Percentiles rank a stretch among this genome's conserved stretches.
Evolutionary conservation across 1,284 basidiomycete genomes (phyloP).

Genomic region (Puccinia triticina): DNA sequence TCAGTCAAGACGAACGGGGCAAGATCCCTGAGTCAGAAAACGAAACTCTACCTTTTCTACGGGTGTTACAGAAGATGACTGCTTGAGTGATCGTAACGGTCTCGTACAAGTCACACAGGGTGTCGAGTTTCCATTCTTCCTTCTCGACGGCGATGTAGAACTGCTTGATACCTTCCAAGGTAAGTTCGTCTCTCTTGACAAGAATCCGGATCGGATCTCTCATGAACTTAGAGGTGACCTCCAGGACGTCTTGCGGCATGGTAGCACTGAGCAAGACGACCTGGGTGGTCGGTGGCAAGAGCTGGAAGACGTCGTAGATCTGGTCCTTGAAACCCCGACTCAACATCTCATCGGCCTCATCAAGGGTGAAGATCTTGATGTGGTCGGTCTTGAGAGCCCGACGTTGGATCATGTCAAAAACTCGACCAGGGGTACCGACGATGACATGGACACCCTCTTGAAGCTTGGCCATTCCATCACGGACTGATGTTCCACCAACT

Average conservation of each 20-base stretch:
- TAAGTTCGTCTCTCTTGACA: conserved; percentile 99
- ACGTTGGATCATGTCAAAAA: conserved; percentile 99
- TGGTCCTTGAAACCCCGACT: conserved; percentile 99
- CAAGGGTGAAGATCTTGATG: conserved; percentile 99
- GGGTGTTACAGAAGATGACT: conserved; percentile 99
- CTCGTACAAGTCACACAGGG: conserved; percentile 92
- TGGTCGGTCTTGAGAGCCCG: conserved; percentile 90
- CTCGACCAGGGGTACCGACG: conserved; percentile 94
- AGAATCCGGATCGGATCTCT: conserved; percentile 97
- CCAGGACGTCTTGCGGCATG: conserved; percentile 93
- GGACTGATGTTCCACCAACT: conserved; percentile 95
- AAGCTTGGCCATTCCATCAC: conserved; percentile 97
- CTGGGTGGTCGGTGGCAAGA: conserved; percentile 96
- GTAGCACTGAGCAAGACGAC: conserved; percentile 96
- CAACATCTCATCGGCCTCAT: conserved; percentile 95
- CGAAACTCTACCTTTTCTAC: conserved; percentile 74
- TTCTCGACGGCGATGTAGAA: conserved; percentile 99
- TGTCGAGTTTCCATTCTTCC: conserved; percentile 99
- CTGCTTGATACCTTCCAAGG: conserved; percentile 98
- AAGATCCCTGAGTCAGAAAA: background rate
- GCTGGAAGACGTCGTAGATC: conserved; percentile 98
- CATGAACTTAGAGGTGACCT: conserved; percentile 99
- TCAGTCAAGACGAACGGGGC: background rate
- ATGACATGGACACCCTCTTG: conserved; percentile 98
- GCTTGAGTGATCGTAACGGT: conserved; percentile 99